Evolutionary conservation across 2,329 filamentous ascomycete species (phyloP), one percentile per base, ranked within the genome.

Genomic region (Beauveria varroae): DNA sequence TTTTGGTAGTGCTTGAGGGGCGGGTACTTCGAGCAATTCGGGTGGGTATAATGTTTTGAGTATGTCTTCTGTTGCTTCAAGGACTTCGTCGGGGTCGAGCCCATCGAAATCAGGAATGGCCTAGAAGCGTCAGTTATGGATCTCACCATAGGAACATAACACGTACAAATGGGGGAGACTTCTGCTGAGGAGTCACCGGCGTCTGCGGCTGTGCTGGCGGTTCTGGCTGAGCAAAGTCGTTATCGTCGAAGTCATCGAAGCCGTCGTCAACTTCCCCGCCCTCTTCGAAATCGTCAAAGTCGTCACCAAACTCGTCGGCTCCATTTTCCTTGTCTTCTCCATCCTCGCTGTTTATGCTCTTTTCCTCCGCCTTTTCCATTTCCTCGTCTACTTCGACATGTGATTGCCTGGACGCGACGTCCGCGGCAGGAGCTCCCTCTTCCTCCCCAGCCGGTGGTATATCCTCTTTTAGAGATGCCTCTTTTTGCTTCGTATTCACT

Each of bases 211-310:
- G 65, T 41, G 70, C 43, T 52, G 47, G 63, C 20, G 71, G 64
- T 34, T 66, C 49, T 53, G 70, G 62, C 46, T 84, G 78, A 68
- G 90, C 82, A 70, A 91, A 91, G 43, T 80, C 86, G 66, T 87
- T 88, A 69, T 89, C 88, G 69, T 89, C 86, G 73, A 91, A 91
- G 68, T 90, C 87, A 68, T 85, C 84, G 75, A 87, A 87, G 68
- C 82, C 82, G 28, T 77, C 78, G 51, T 77, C 78, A 8, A 76
- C 79, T 65, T 79, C 78, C 61, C 78, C 80, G 54, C 81, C 83
- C 68, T 86, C 83, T 67, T 85, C 82, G 65, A 86, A 86, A 64
- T 85, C 83, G 70, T 86, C 83, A 73, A 84, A 82, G 63, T 86
- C 83, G 67, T 85, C 82, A 24, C 79, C 82, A 69, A 83, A 84